Evolutionary conservation across 495 filamentous ascomycete species (phyloP), one percentile per base, ranked within the genome.

Genomic region (Xylaria acuta): DNA sequence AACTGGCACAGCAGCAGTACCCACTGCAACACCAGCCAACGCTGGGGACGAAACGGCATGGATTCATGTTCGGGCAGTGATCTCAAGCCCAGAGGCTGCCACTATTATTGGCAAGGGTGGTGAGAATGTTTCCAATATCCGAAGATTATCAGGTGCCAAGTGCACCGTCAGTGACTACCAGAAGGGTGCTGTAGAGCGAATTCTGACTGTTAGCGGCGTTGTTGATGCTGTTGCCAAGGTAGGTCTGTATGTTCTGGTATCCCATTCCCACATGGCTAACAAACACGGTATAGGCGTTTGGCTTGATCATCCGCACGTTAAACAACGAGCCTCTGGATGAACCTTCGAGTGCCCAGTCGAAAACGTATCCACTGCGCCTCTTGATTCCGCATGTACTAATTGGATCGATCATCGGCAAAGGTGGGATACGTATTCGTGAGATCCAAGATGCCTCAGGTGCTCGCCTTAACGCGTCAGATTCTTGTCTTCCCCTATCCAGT

Each of bases 131-230:
- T 95, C 94, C 72, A 91, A 94, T 80, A 97, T 98, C 74, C 90
- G 96, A 70, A 92, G 91, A 78, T 85, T 94, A 85, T 97, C 97
- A 12, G 93, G 92, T 75, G 96, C 96, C 73, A 98, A 98, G 84
- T 98, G 96, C 85, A 98, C 97, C 41, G 94, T 99, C 74, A 97
- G 94, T 84, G 96, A 99, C 80, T 99, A 98, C 78, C 91, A 95
- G 76, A 92, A 97, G 76, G 96, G 96, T 74, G 95, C 96, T 43
- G 94, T 98, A 36, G 96, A 99, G 82, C 92, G 96, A 79, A 98
- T 99, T 74, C 84, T 99, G 77, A 99, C 96, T 40, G 97, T 99
- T 66, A 97, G 94, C 82, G 96, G 96, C 69, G 88, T 90, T 70
- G 95, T 98, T 69, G 96, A 99, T 84, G 94, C 94, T 71, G 94